Percentiles rank a stretch among this genome's conserved stretches.
Conservation (phyloP, 2,329 filamentous ascomycete species). For the Pestalotiopsis sp. region DNA sequence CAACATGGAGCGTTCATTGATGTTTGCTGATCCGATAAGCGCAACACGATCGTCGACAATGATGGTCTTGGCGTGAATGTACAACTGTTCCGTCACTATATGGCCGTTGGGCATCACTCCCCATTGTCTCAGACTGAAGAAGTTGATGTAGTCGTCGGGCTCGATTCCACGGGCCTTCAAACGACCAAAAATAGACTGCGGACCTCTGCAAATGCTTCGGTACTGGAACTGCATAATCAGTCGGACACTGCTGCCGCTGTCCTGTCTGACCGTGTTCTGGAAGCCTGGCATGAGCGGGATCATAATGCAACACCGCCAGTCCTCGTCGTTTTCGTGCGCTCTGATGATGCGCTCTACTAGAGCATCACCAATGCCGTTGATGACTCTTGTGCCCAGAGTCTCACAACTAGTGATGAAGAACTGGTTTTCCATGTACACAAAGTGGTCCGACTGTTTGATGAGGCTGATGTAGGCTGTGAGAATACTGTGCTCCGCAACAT, state of each 20-base stretch:
- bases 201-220: constrained; percentile 91
- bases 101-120: constrained; percentile 84
- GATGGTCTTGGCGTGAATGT: constrained; percentile 97
- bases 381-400: constrained; percentile 82
- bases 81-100: constrained; percentile 92
- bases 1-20: constrained; percentile 96
- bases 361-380: constrained; percentile 93
- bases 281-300: constrained; percentile 98
- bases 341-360: constrained; percentile 89
- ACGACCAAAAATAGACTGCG: constrained; percentile 88
- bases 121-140: constrained; percentile 92
- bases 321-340: constrained; percentile 80
- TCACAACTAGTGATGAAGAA: constrained; percentile 96
- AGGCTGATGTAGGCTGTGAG: constrained; percentile 94
- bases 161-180: constrained; percentile 80
- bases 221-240: constrained; percentile 98
- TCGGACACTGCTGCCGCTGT: constrained; percentile 91
- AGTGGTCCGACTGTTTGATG: constrained; percentile 94
- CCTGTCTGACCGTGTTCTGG: constrained; percentile 92
- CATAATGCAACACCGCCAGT: constrained; percentile 87
- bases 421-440: constrained; percentile 98
- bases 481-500: constrained; percentile 89
- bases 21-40: constrained; percentile 96
- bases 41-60: constrained; percentile 92
- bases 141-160: constrained; percentile 92